Evolutionary conservation across 1,284 basidiomycete species (phyloP), one percentile per base, ranked within the genome.

Genomic region (Wolfiporia cocos): DNA sequence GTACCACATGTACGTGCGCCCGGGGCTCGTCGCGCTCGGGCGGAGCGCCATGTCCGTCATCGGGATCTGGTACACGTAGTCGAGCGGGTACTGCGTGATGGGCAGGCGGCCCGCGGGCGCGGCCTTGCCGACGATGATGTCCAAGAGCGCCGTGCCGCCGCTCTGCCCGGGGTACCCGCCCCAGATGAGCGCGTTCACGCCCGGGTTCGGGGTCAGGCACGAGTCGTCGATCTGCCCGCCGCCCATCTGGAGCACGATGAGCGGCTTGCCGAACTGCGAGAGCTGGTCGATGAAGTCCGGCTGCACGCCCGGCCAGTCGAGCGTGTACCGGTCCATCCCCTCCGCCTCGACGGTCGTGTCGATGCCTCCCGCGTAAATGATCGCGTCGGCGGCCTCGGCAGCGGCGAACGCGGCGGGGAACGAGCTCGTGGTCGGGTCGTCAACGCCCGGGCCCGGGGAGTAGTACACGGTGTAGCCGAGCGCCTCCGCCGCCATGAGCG

Each of bases 1-100:
- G 61, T 70, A 78, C 76, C 74, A 77, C 48, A 70, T 73, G 59
- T 78, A 78, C 11, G 76, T 78, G 30, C 76, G 67, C 5, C 76
- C 76, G 0, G 76, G 74, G 46, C 67, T 73, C 34, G 63, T 64
- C 32, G 56, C 49, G 47, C 63, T 69, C 9, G 75, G 71, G 24
- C 73, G 73, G 22, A 78, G 59, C 9, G 55, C 62, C 75, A 78
- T 78, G 59, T 78, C 70, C 5, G 75, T 77, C 74, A 78, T 76
- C 1, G 66, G 63, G 18, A 78, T 63, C 49, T 71, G 61, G 43
- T 67, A 57, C 12, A 69, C 63, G 53, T 73, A 78, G 46, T 53
- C 59, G n/a, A 68, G 67, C 6, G 74, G 71, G 52, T 77, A 78
- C 48, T 78, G 75, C 1, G 75, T 78, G 36, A 64, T 62, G 3